A percentile compares a stretch with the other conserved stretches of the same genome.
Evolutionary conservation across 129 eudicot genomes (phyloP).

Genomic region (Mikania micrantha): DNA sequence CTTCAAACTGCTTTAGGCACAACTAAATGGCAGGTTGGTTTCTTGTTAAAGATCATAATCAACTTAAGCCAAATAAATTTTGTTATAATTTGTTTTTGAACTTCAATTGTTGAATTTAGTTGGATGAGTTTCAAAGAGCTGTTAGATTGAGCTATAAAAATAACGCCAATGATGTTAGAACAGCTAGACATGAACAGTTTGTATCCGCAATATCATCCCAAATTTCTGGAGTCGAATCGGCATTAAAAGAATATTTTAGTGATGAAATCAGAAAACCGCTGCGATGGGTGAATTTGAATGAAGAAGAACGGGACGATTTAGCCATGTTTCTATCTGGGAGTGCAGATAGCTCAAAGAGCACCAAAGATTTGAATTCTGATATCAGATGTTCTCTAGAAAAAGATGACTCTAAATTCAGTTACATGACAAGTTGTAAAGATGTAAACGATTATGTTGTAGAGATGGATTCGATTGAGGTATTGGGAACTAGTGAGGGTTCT

Average conservation of each 20-base stretch:
- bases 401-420: background rate
- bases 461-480: slow-evolving; percentile 30
- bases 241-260: slow-evolving; percentile 42
- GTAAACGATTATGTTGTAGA: slow-evolving; percentile 21
- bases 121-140: slow-evolving; percentile 93
- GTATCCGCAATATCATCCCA: slow-evolving; percentile 67
- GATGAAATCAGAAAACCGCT: slow-evolving; percentile 54
- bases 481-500: slow-evolving; percentile 45
- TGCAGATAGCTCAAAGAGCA: slow-evolving; percentile 28
- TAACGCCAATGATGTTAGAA: slow-evolving; percentile 44
- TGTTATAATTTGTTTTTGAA: background rate
- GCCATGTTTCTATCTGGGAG: slow-evolving; percentile 81
- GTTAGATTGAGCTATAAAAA: slow-evolving; percentile 67
- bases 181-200: slow-evolving; percentile 65
- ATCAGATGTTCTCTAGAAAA: too few relatives aligned
- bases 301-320: slow-evolving; percentile 78
- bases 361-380: slow-evolving; percentile 27
- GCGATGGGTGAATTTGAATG: slow-evolving; percentile 86
- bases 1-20: slow-evolving; percentile 92
- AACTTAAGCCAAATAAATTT: background rate
- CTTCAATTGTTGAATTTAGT: slow-evolving; percentile 30
- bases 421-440: slow-evolving; percentile 26
- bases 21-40: slow-evolving; percentile 95
- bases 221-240: slow-evolving; percentile 63
- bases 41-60: background rate